Evolutionary conservation across 495 filamentous ascomycete genomes (phyloP).

Genomic region (Penicillium robsamsonii): DNA sequence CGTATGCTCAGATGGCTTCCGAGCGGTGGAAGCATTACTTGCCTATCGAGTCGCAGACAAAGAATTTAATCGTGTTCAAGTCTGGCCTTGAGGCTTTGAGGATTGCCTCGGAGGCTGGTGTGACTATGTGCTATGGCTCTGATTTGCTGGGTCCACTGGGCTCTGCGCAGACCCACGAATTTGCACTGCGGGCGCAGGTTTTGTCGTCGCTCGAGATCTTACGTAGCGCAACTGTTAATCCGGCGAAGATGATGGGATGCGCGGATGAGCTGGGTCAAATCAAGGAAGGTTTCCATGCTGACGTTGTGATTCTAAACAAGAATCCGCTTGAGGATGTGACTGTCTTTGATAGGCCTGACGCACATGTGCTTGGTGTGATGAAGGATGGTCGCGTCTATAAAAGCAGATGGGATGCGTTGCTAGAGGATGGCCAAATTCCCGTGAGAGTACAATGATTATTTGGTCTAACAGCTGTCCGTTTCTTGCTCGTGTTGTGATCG

Average conservation of each 20-base stretch:
- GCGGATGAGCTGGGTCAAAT: constrained; percentile 46
- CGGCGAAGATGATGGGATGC: constrained; percentile 46
- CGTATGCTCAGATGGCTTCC: constrained; percentile 49
- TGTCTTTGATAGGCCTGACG: constrained; percentile 46
- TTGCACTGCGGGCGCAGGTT: constrained; percentile 43
- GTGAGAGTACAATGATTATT: constrained; percentile 22
- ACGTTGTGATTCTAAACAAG: constrained; percentile 41
- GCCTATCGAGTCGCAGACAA: constrained; percentile 37
- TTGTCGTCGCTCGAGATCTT: constrained; percentile 44
- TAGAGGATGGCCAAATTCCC: constrained; percentile 30
- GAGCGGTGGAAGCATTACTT: constrained; percentile 43
- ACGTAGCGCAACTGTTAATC: constrained; percentile 51
- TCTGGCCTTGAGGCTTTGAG: constrained; percentile 45
- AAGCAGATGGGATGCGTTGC: constrained; percentile 42
- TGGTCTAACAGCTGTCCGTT: no score
- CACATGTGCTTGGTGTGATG: constrained; percentile 46
- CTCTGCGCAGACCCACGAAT: constrained; percentile 49
- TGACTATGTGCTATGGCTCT: constrained; percentile 55
- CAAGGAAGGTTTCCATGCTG: constrained; percentile 39
- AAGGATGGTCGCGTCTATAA: constrained; percentile 49
- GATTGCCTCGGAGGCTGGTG: constrained; percentile 46
- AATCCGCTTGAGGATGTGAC: constrained; percentile 54
- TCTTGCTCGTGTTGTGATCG: no score
- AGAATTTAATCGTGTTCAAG: constrained; percentile 47
- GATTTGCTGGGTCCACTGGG: constrained; percentile 52